Base-by-base conservation (phyloP, 2,329 filamentous ascomycete species). In the Aspergillus hiratsukae region DNA sequence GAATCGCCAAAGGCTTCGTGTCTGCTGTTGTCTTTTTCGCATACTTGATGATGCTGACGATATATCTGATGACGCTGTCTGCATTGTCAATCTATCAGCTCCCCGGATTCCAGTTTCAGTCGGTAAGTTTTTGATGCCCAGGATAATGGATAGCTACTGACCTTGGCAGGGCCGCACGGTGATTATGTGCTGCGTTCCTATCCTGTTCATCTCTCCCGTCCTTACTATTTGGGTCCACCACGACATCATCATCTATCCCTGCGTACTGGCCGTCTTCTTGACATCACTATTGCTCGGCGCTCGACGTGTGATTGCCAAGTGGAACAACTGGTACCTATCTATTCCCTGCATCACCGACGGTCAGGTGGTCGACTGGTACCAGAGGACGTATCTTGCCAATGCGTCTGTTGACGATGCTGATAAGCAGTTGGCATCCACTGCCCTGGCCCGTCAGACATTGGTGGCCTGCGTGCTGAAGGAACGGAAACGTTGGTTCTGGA, bases 11-110 rank as follows among this genome's bases (percentile, higher is more conserved):
- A 48, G 70, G 75, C 2, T 72, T 78, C 21, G 73, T 73, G 11
- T 70, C 76, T 3, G 84, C 78, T 7, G 78, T 83, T 10, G 74
- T 86, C 11, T 87, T 85, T 65, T 78, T 82, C 57, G 78, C 84
- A 48, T 87, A 87, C 59, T 73, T 86, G 2, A 69, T 85, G 35
- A 75, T 77, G 23, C 70, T 87, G 41, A 83, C 83, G 6, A 78
- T 81, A 2, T 87, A 86, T 64, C 76, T 87, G 43, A 81, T 81
- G 17, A 68, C 83, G 1, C 87, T 48, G 83, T 83, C 51, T 77
- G 76, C 10, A 73, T 81, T 59, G 74, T 78, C 21, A 17, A 37
- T 80, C 76, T 23, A 80, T 79, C 72, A 79, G 83, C 57, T 78
- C 54, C 79, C 78, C 0, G 80, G 79, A 7, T 81, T 80, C n/a